Evolutionary conservation across 73 alveolate species (phyloP).

Genomic region (Blepharisma japonicum): DNA sequence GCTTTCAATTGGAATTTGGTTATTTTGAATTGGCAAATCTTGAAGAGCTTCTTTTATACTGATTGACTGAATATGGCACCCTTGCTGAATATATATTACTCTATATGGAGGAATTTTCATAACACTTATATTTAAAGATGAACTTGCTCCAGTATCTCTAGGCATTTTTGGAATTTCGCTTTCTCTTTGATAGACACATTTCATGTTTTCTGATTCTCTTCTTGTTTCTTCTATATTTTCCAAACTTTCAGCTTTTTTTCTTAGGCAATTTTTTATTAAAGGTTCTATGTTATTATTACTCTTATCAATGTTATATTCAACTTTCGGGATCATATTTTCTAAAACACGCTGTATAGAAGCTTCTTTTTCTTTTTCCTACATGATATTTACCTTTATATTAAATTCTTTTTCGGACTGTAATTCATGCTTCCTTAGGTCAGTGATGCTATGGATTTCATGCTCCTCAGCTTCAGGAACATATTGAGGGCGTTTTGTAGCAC

Average conservation of each 20-base stretch:
- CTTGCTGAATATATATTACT: too few relatives aligned
- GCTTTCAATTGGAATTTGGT: too few relatives aligned
- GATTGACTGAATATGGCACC: too few relatives aligned
- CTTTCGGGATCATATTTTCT: slow-evolving; percentile 1
- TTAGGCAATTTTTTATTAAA: background rate
- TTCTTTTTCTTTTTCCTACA: slow-evolving; percentile 3
- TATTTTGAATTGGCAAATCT: too few relatives aligned
- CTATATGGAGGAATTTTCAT: too few relatives aligned
- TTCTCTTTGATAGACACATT: background rate
- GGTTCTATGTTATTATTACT: too few relatives aligned
- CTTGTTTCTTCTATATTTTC: background rate
- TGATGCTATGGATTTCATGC: background rate
- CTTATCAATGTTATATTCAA: background rate
- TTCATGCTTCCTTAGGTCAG: background rate
- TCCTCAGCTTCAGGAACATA: background rate
- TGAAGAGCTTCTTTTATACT: too few relatives aligned
- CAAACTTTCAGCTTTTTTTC: background rate
- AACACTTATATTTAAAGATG: too few relatives aligned
- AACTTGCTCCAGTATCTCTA: background rate
- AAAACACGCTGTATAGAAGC: background rate
- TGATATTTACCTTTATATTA: background rate
- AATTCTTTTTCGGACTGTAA: background rate
- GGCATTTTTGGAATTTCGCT: slow-evolving; percentile 3
- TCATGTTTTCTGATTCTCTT: background rate
- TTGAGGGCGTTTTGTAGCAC: slow-evolving; percentile 2